Base-by-base conservation (phyloP, 805 yeast genomes). In the Alloascoidea africana region DNA sequence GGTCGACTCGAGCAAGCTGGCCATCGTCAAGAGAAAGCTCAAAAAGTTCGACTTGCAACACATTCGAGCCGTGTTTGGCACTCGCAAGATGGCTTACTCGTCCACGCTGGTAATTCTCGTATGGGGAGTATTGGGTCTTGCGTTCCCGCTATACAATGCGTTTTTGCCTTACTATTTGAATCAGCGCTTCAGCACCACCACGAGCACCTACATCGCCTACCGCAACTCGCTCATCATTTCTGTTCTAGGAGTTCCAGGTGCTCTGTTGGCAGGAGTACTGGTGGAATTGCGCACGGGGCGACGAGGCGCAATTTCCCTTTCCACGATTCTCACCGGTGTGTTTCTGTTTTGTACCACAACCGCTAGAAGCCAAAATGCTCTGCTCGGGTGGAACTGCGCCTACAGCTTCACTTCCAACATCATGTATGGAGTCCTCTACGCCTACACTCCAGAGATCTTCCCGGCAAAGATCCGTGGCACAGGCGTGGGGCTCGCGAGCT, bases 111-210 rank as follows among this genome's bases (percentile, higher is more conserved):
- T 70, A 13, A 46, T 57, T 16, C 39, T 67, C 11, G 60, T 73
- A 1, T 73, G 78, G 78, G 66, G 66, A 16, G 53, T 68, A 39
- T 62, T 71, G 42, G 77, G 76, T 39, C 59, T 70, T 32, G 62
- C 74, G 8, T 70, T 68, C 50, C 66, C 73, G 2, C 57, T 66
- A 32, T 70, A 65, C 53, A 65, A 65, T 53, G 69, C 69, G 38
- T 70, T 70, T 54, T 50, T 70, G 14, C 71, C 71, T 40, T 60
- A 64, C 38, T 71, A 62, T 47, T 59, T 73, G n/a, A 15, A 4
- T 5, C 16, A 27, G 13, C 32, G 38, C 14, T 35, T 38, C 5
- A 38, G 34, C 13, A 38, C 38, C n/a, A 36, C 4, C 16, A 32
- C 34, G 6, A 36, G 40, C 27, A 17, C 37, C n/a, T 16, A 35